These are phyloP conservation scores for Glarea lozoyensis DNA, from an alignment of 495 filamentous ascomycete genomes.

Conservation along the genomic window DNA sequence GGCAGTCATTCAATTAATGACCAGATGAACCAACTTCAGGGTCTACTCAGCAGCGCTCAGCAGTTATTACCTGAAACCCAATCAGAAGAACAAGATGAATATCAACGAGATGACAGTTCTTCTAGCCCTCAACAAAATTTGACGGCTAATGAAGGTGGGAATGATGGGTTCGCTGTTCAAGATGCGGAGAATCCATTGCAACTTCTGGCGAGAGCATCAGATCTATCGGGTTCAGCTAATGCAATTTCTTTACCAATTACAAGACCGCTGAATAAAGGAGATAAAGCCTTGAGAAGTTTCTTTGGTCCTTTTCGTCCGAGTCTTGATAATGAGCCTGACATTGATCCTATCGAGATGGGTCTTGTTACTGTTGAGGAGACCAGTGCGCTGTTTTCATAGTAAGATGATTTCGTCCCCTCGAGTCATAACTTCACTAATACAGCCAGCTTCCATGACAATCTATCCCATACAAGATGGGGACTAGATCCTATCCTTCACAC, in stretches of 20 bases:
- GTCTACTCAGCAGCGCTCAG: slow-evolving; percentile 40
- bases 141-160: slow-evolving; percentile 24
- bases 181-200: slow-evolving; percentile 70
- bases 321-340: slow-evolving; percentile 48
- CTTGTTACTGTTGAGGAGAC: slow-evolving; percentile 54
- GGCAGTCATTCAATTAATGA: slow-evolving; percentile 38
- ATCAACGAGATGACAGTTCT: neutral
- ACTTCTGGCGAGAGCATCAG: slow-evolving; percentile 59
- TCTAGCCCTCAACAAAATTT: slow-evolving; percentile 21
- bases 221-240: slow-evolving; percentile 50
- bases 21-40: slow-evolving; percentile 46
- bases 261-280: neutral
- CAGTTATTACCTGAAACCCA: slow-evolving; percentile 24
- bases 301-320: slow-evolving; percentile 53
- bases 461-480: slow-evolving; percentile 68
- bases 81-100: slow-evolving; percentile 7
- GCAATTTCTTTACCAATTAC: slow-evolving; percentile 3
- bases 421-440: slow-evolving; percentile 3
- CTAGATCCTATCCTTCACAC: slow-evolving; percentile 59
- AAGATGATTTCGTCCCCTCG: slow-evolving; percentile 19
- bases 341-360: slow-evolving; percentile 61
- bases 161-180: slow-evolving; percentile 51
- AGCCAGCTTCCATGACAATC: slow-evolving; percentile 55
- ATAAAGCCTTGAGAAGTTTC: slow-evolving; percentile 34
- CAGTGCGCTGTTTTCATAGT: slow-evolving; percentile 55